A percentile compares a stretch with the other conserved stretches of the same genome.
phyloP scores from a whole-genome alignment of 345 rosid genomes.

The Kandelia obovata region DNA sequence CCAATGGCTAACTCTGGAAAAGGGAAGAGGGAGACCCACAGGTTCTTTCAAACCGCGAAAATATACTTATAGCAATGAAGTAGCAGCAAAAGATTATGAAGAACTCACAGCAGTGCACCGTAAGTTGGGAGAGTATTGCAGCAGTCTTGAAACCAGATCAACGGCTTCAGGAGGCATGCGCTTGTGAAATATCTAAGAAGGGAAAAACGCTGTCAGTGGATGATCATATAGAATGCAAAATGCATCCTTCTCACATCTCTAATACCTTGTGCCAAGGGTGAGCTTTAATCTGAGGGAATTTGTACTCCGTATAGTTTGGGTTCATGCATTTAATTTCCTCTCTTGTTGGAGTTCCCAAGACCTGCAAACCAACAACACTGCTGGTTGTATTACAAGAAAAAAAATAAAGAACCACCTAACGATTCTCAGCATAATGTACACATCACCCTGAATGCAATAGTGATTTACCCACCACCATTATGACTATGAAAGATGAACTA shows the following conservation, averaged over 20 bases:
- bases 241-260: constrained; percentile 2
- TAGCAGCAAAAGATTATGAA: background rate
- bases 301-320: constrained; percentile 90
- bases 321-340: constrained; percentile 99
- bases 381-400: constrained; percentile 5
- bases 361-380: constrained; percentile 36
- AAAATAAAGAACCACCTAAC: constrained; percentile 1
- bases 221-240: background rate
- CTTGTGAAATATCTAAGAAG: constrained; percentile 74
- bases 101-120: constrained; percentile 83
- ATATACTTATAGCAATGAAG: no score
- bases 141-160: constrained; percentile 89
- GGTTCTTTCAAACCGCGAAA: no score
- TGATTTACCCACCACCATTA: background rate
- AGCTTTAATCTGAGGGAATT: constrained; percentile 97
- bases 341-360: constrained; percentile 95
- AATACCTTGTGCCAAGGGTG: constrained; percentile 99
- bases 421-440: background rate
- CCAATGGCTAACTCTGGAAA: no score
- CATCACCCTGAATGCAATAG: background rate
- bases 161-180: constrained; percentile 98
- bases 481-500: background rate
- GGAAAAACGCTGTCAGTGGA: constrained; percentile 1
- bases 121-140: constrained; percentile 93
- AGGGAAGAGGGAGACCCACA: no score